Conservation (phyloP, 495 filamentous ascomycete species). For the Penicillium crystallinum region DNA sequence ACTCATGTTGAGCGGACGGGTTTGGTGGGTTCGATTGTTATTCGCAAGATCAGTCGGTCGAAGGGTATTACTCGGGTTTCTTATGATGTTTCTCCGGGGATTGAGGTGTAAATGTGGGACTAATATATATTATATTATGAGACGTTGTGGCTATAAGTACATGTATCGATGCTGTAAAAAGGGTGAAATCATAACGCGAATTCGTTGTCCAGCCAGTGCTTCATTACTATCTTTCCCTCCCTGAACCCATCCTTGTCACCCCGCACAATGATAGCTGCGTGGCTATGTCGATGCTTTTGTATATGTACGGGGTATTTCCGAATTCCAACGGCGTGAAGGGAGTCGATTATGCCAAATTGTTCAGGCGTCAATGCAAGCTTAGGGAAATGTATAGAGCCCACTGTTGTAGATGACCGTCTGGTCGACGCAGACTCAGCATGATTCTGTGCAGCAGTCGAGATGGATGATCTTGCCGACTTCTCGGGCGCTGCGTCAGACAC, state of each 20-base stretch:
- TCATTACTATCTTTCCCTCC: conserved; percentile 73
- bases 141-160: not conserved
- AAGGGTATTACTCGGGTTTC: conserved; percentile 55
- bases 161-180: not conserved
- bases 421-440: not conserved
- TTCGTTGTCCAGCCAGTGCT: conserved; percentile 73
- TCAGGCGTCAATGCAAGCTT: conserved; percentile 70
- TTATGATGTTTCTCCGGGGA: conserved; percentile 37
- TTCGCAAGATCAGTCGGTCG: conserved; percentile 55
- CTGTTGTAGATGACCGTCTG: not conserved
- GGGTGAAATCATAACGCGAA: conserved; percentile 56
- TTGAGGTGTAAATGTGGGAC: not conserved
- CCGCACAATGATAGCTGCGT: conserved; percentile 88
- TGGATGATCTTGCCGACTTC: not conserved
- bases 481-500: conserved; percentile 5
- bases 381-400: conserved; percentile 30
- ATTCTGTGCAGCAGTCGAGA: not conserved
- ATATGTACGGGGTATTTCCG: conserved; percentile 84
- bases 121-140: not conserved
- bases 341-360: conserved; percentile 79
- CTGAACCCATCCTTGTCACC: conserved; percentile 54
- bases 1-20: conserved; percentile 55
- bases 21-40: conserved; percentile 47
- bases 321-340: conserved; percentile 69
- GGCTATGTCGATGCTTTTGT: conserved; percentile 69